Conservation (phyloP, 1,139 yeast species). For the Zygotorulaspora mrakii region DNA sequence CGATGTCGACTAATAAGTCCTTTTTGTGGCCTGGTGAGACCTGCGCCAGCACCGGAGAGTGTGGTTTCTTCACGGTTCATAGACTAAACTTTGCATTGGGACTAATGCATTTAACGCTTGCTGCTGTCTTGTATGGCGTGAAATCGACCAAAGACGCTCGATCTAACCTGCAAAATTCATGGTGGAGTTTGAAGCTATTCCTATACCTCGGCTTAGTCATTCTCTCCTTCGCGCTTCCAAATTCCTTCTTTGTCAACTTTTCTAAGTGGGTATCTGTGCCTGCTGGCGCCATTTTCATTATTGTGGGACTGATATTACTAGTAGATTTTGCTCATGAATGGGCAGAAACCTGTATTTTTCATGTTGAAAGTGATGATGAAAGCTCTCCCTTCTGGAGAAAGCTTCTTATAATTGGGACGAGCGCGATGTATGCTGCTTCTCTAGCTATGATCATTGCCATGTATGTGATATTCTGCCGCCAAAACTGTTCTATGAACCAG, state of each 20-base stretch:
- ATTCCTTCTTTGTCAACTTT: constrained; percentile 79
- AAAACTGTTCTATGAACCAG: constrained; percentile 89
- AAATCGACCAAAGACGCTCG: constrained; percentile 77
- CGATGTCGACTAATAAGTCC: constrained; percentile 77
- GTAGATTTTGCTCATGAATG: constrained; percentile 98
- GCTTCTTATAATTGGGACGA: constrained; percentile 79
- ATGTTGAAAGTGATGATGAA: constrained; percentile 83
- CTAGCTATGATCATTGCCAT: constrained; percentile 69
- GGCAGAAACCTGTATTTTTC: constrained; percentile 94
- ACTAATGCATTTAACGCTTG: constrained; percentile 67
- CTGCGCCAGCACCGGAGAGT: constrained; percentile 74
- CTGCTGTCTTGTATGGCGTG: constrained; percentile 64
- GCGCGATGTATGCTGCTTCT: constrained; percentile 74
- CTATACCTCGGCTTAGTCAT: constrained; percentile 57
- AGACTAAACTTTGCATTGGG: constrained; percentile 88
- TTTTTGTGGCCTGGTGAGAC: constrained; percentile 70
- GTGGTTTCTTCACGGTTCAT: constrained; percentile 93
- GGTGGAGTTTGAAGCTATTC: constrained; percentile 76
- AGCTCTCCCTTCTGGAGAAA: constrained; percentile 68
- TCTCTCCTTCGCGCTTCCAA: constrained; percentile 76
- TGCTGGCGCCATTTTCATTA: constrained; percentile 78
- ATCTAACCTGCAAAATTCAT: constrained; percentile 81
- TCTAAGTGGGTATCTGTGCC: constrained; percentile 86
- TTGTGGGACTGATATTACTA: constrained; percentile 81
- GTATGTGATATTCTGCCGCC: constrained; percentile 78